phyloP scores from a whole-genome alignment of 2,329 filamentous ascomycete species.

The Trichophaea hybrida region DNA sequence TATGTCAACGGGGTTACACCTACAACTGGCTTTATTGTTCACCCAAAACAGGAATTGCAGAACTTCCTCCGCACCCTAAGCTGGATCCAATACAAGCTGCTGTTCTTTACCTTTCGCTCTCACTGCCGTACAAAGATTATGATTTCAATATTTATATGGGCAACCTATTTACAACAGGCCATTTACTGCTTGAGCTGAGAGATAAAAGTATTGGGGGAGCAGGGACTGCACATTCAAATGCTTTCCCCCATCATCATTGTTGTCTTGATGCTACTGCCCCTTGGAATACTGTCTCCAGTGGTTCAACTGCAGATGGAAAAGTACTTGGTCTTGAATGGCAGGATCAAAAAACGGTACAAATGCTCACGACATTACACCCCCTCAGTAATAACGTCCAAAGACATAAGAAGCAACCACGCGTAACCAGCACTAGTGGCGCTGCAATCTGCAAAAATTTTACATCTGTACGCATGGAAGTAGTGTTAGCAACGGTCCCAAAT shows the following conservation, averaged over 20 bases:
- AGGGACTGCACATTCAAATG: neutral
- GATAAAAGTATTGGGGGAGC: neutral
- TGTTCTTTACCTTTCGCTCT: neutral
- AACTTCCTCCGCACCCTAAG: neutral
- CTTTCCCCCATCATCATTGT: neutral
- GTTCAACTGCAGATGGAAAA: neutral
- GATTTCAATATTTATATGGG: slow-evolving; percentile 9
- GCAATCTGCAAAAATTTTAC: too few species aligned
- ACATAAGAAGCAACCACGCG: too few species aligned
- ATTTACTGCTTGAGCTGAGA: neutral
- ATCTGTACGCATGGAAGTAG: too few species aligned
- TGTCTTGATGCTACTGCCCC: neutral
- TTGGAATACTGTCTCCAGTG: neutral
- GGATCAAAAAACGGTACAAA: neutral
- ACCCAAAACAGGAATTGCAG: neutral
- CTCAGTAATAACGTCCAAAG: too few species aligned
- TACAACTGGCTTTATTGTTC: neutral
- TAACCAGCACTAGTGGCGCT: too few species aligned
- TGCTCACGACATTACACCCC: neutral
- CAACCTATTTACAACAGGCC: slow-evolving; percentile 14
- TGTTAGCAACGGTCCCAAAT: too few species aligned
- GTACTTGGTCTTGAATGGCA: neutral
- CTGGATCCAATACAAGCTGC: neutral
- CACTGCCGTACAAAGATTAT: neutral
- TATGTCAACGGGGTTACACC: slow-evolving; percentile 7